Percentiles rank a stretch among this genome's conserved stretches.
Conservation (phyloP, 345 rosid genomes). For the Euphorbia peplus region DNA sequence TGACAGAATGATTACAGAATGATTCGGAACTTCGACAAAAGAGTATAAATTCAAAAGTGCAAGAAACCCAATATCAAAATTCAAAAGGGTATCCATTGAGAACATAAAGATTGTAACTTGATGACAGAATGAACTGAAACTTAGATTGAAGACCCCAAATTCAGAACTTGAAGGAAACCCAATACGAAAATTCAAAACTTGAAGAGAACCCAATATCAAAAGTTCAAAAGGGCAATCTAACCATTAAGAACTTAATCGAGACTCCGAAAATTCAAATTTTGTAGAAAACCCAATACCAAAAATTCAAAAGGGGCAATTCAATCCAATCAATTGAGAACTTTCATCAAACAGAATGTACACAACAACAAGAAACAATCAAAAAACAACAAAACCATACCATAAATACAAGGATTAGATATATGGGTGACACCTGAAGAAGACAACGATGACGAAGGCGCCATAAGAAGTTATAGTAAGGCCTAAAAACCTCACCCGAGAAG, state of each 20-base stretch:
- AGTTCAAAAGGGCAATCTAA: too few relatives aligned
- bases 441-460: slow-evolving; percentile 45
- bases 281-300: background rate
- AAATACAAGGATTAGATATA: slow-evolving; percentile 73
- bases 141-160: too few relatives aligned
- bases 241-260: too few relatives aligned
- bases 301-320: background rate
- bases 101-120: too few relatives aligned
- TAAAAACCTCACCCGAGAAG: too few relatives aligned
- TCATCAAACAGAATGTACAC: background rate
- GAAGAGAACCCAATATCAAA: too few relatives aligned
- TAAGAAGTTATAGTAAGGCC: slow-evolving; percentile 19
- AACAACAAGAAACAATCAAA: background rate
- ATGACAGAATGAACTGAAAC: too few relatives aligned
- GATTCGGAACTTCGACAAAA: background rate
- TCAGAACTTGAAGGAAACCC: too few relatives aligned
- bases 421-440: slow-evolving; percentile 46
- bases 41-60: background rate
- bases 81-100: background rate
- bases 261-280: background rate
- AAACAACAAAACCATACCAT: slow-evolving; percentile 40
- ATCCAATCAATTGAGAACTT: background rate
- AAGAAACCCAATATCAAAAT: background rate
- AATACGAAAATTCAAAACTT: too few relatives aligned
- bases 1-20: too few relatives aligned